A percentile compares a stretch with the other conserved stretches of the same genome.
Evolutionary conservation across 768 basidiomycete genomes (phyloP).

Genomic region (Tulasnella sp.): DNA sequence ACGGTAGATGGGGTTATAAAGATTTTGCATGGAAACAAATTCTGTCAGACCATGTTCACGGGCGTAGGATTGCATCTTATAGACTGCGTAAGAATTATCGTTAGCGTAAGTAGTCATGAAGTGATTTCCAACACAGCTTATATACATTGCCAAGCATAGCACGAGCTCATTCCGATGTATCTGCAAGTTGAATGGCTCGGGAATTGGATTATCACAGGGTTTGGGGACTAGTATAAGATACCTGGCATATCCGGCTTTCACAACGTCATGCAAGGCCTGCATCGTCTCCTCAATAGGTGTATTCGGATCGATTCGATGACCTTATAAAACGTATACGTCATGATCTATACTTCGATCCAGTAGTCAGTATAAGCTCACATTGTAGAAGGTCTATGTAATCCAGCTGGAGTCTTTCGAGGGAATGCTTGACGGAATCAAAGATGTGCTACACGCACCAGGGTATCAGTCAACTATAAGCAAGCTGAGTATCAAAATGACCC

Average conservation of each 20-base stretch:
- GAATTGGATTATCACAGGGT: too few relatives aligned
- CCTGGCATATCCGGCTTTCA: conserved; percentile 42
- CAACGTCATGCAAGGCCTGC: conserved; percentile 35
- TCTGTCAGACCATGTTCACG: background rate
- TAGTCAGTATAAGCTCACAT: conserved; percentile 28
- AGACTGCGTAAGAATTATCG: background rate
- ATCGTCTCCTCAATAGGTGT: conserved; percentile 37
- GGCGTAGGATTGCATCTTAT: conserved; percentile 16
- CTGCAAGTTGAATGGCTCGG: conserved; percentile 22
- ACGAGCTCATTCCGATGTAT: conserved; percentile 36
- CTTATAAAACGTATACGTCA: background rate
- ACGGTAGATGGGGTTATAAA: conserved; percentile 20
- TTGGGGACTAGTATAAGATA: too few relatives aligned
- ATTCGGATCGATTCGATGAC: conserved; percentile 37
- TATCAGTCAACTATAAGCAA: too few relatives aligned
- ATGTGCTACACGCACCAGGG: conserved; percentile 38
- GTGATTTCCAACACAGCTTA: background rate
- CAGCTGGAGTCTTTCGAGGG: conserved; percentile 37
- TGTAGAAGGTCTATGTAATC: conserved; percentile 44
- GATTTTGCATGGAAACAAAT: conserved; percentile 17
- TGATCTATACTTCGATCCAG: background rate
- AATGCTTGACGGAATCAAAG: conserved; percentile 39
- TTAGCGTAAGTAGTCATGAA: background rate
- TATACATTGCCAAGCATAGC: conserved; percentile 31
- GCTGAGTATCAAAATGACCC: background rate